Evolutionary conservation across 2,329 filamentous ascomycete genomes (phyloP).

Genomic region (Sporothrix curviconia): DNA sequence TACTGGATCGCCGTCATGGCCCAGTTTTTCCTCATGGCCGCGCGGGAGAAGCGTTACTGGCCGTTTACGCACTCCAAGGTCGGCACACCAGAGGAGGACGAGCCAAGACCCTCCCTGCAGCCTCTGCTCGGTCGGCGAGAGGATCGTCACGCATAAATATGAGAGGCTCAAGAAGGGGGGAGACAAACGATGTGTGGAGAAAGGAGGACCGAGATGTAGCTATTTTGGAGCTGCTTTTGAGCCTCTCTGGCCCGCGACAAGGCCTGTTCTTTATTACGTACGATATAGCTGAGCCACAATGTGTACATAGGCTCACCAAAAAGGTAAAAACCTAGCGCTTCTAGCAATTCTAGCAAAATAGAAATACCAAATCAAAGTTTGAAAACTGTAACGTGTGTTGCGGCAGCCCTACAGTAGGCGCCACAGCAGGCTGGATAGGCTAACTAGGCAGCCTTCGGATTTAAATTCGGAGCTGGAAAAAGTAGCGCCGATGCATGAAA

Average conservation of each 20-base stretch:
- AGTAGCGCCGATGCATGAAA: not conserved
- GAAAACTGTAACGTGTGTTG: too few relatives aligned
- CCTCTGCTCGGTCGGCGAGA: constrained; percentile 10
- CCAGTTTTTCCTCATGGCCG: constrained; percentile 16
- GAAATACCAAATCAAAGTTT: not conserved
- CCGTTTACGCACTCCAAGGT: not conserved
- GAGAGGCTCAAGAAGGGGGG: not conserved
- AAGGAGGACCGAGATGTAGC: not conserved
- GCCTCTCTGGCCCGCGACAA: too few relatives aligned
- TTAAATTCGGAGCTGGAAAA: not conserved
- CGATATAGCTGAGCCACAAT: not conserved
- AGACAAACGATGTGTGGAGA: not conserved
- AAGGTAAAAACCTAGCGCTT: not conserved
- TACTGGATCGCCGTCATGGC: constrained; percentile 59
- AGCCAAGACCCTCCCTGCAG: not conserved
- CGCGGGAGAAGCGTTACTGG: constrained; percentile 14
- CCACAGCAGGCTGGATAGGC: too few relatives aligned
- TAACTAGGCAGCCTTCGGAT: not conserved
- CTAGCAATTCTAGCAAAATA: not conserved
- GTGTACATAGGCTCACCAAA: not conserved
- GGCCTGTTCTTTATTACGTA: too few relatives aligned
- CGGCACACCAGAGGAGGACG: not conserved
- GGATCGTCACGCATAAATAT: not conserved
- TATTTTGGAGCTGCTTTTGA: too few relatives aligned
- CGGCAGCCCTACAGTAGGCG: too few relatives aligned